These are phyloP conservation scores for Lactarius pseudohatsudake DNA, from an alignment of 768 basidiomycete species.

Conservation along the genomic window DNA sequence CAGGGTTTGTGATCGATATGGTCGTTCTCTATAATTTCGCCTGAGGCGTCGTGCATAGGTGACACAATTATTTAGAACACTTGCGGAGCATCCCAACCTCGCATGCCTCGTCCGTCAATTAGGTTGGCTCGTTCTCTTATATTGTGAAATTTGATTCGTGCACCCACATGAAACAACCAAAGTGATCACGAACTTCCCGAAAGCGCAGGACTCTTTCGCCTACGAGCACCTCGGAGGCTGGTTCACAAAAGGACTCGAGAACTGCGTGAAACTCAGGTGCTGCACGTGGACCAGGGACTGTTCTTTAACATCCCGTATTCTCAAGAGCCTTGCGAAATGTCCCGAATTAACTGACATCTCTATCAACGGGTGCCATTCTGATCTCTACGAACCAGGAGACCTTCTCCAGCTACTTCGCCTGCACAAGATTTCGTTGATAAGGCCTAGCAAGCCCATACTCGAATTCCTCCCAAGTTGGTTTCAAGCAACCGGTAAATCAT, in stretches of 20 bases:
- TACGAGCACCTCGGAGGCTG: slow-evolving; percentile 38
- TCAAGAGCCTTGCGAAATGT: slow-evolving; percentile 50
- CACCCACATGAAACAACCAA: slow-evolving; percentile 6
- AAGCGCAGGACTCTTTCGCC: slow-evolving; percentile 40
- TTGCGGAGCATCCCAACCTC: slow-evolving; percentile 53
- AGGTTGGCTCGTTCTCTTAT: slow-evolving; percentile 43
- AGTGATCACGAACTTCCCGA: slow-evolving; percentile 79
- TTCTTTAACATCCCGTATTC: slow-evolving; percentile 58
- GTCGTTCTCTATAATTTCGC: neutral
- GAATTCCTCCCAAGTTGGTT: slow-evolving; percentile 54
- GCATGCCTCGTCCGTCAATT: slow-evolving; percentile 57
- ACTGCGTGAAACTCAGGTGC: slow-evolving; percentile 58
- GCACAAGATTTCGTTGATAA: slow-evolving; percentile 63
- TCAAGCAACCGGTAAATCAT: slow-evolving; percentile 41
- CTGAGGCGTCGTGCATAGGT: slow-evolving; percentile 46
- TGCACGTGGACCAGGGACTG: slow-evolving; percentile 84
- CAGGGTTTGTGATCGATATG: slow-evolving; percentile 42
- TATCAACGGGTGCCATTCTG: slow-evolving; percentile 64
- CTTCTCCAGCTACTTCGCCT: slow-evolving; percentile 54
- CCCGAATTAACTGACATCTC: slow-evolving; percentile 55
- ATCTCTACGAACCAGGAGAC: slow-evolving; percentile 52
- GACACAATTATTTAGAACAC: slow-evolving; percentile 57
- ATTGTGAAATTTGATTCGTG: neutral
- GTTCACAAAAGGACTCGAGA: slow-evolving; percentile 52
- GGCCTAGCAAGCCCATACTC: slow-evolving; percentile 63